These are phyloP conservation scores for Eutrema japonicum DNA, from an alignment of 345 rosid genomes.

Conservation along the genomic window DNA sequence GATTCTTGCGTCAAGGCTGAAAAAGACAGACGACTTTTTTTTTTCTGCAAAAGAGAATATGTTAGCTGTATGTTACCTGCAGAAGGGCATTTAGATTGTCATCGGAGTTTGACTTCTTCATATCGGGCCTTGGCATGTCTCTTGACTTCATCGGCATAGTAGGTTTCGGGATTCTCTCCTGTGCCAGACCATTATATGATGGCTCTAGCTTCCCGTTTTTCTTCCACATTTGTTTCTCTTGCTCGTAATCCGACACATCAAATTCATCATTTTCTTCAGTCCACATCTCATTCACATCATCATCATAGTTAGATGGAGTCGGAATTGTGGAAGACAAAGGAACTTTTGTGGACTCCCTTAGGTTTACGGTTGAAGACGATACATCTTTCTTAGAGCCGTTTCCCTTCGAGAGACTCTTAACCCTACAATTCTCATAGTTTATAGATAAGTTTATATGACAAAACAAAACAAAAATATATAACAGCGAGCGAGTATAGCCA, in stretches of 20 bases:
- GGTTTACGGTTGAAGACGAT: conserved; percentile 66
- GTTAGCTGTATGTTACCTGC: conserved; percentile 53
- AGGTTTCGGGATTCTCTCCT: conserved; percentile 64
- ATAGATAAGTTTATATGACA: conserved; percentile 13
- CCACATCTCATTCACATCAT: conserved; percentile 77
- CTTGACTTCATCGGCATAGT: conserved; percentile 50
- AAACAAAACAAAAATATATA: background rate
- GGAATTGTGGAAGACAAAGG: conserved; percentile 73
- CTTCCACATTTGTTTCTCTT: conserved; percentile 71
- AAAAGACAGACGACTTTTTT: background rate
- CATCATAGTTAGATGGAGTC: conserved; percentile 61
- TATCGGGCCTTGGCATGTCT: conserved; percentile 54
- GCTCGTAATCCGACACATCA: conserved; percentile 76
- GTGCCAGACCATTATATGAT: conserved; percentile 47
- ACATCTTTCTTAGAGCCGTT: conserved; percentile 81
- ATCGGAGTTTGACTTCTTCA: conserved; percentile 63
- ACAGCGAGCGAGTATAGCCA: conserved; percentile 8
- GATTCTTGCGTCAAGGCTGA: conserved; percentile 19
- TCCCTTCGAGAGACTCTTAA: conserved; percentile 97
- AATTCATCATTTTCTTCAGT: conserved; percentile 77
- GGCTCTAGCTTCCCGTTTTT: conserved; percentile 68
- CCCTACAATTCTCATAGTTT: conserved; percentile 55
- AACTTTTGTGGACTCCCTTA: conserved; percentile 71
- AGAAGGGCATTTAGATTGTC: conserved; percentile 78
- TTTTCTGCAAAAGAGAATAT: background rate